Base-by-base conservation (phyloP, 495 filamentous ascomycete species). In the Oidiodendron maius region DNA sequence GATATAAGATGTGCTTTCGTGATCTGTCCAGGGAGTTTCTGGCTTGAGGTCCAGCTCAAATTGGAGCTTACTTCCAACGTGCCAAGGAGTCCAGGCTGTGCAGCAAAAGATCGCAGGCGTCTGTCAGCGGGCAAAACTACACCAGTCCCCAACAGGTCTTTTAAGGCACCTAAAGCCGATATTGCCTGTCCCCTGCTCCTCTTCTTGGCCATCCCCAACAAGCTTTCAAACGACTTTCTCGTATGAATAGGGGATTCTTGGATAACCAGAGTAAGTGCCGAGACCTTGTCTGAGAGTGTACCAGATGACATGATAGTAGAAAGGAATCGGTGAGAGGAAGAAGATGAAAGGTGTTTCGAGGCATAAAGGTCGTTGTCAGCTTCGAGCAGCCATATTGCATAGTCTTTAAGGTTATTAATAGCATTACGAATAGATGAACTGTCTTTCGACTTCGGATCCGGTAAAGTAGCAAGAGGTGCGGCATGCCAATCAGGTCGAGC, bases 191-290 rank as follows among this genome's bases (percentile, higher is more conserved):
- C 84, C 61, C 94, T 82, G 59, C 87, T 96, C 55, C 86, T 86
- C 65, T 98, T 98, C 55, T 78, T 81, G 16, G 89, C 88, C 35
- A 98, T 71, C 0, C 65, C 71, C 36, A 96, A 72, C 35, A 98
- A 72, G 46, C 74, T 89, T 53, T 96, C 90, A 45, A 97, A 77
- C 9, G 88, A 83, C 55, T 91, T 94, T 43, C 78, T 83, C 40
- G 88, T 96, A 59, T 98, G 93, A 39, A 97, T 67, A 4, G 93
- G 93, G 3, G 93, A 97, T 61, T 97, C 93, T 68, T 98, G 93
- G 12, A 95, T 83, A 20, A 89, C 84, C 39, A 98, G 71, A 1
- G 93, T 98, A 56, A 96, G 68, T 4, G 93, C 93, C 2, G 94
- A 96, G 23, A 96, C 87, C 64, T 96, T 97, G 67, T 98, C 93